Base-by-base conservation (phyloP, 148 eudicot species). In the Pharnaceum exiguum region DNA sequence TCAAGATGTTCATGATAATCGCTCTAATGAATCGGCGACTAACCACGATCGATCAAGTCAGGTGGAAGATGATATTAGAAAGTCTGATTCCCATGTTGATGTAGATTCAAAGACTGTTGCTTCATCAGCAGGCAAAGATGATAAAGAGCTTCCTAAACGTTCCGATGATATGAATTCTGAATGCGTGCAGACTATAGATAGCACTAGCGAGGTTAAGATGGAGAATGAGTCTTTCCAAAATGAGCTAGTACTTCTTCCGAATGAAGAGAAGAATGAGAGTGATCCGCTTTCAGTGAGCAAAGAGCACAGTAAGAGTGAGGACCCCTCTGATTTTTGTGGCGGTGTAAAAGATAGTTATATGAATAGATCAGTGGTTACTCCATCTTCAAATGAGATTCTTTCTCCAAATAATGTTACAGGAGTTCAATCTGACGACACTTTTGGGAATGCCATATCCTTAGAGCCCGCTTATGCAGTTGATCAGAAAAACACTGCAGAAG, bases 181-280 rank as follows among this genome's bases (percentile, higher is more conserved):
- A 40, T 45, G 49, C 22, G 72, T 42, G 36, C 77, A 73, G 52
- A 31, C 42, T 32, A 66, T 66, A 42, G 71, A 68, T 51, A 65
- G 22, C 32, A 44, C 38, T 42, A 36, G 51, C 57, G 50, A 46
- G 46, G 31, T 29, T 68, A 77, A 67, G 13, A 22, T 55, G 55
- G 80, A 63, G 59, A 55, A 69, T 36, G 68, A 71, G 56, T 51
- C 44, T 46, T 57, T 24, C 37, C 64, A 11, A 18, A 74, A 78
- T 62, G 68, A 70, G 12, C 19, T 18, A 44, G 55, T 67, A 25
- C 19, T 40, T 31, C 70, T 65, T 50, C 52, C 50, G 13, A 56
- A 62, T 65, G 71, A 63, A 48, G 70, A 52, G 17, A 78, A 71
- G 45, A 74, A 30, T 51, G 71, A 67, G 52, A 60, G 33, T 51